Conservation (phyloP, 371 early-diverging fungal species). For the Coemansia sp. region DNA sequence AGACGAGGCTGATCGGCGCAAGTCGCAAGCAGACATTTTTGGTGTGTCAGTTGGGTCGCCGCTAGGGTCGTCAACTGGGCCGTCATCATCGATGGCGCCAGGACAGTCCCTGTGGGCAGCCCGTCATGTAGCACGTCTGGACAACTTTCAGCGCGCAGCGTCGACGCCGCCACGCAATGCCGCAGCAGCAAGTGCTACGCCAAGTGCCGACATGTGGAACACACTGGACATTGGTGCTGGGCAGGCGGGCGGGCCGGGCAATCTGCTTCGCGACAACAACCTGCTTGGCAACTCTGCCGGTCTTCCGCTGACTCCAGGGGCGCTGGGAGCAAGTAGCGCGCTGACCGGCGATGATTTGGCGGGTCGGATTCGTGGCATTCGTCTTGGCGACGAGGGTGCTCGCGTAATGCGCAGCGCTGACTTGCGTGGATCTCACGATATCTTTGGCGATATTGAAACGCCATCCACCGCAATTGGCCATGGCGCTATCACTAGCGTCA, state of each 20-base stretch:
- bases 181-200: constrained; percentile 7
- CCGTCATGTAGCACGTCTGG: constrained; percentile 45
- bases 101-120: constrained; percentile 45
- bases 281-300: constrained; percentile 10
- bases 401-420: constrained; percentile 45
- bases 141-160: constrained; percentile 46
- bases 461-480: constrained; percentile 19
- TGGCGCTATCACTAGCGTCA: constrained; percentile 20
- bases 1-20: constrained; percentile 35
- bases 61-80: constrained; percentile 8
- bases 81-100: constrained; percentile 12
- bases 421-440: constrained; percentile 32
- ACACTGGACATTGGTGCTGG: constrained; percentile 15
- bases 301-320: constrained; percentile 14
- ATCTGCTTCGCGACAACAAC: constrained; percentile 22
- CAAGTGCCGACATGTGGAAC: constrained; percentile 33
- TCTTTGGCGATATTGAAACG: constrained; percentile 35
- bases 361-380: constrained; percentile 32
- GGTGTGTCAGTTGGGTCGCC: constrained; percentile 38
- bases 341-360: constrained; percentile 34
- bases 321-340: constrained; percentile 21
- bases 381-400: constrained; percentile 33
- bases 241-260: constrained; percentile 7
- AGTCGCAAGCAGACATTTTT: constrained; percentile 43
- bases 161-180: constrained; percentile 47